phyloP scores from a whole-genome alignment of 1,284 basidiomycete genomes.

The Marasmius fiardii region DNA sequence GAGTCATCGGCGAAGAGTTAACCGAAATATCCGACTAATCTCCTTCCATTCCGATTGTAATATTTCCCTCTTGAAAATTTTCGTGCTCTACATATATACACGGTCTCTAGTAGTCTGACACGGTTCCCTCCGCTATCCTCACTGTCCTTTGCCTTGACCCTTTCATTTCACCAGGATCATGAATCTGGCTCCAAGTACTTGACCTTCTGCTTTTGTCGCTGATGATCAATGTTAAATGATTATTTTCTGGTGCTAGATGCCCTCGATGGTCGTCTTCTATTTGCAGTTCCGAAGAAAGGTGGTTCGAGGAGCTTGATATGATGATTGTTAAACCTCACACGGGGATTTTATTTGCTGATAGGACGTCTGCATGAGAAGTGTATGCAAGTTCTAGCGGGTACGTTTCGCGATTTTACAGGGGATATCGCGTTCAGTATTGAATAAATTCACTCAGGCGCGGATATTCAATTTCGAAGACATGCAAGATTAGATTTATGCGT shows the following conservation, averaged over 20 bases:
- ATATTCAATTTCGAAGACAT: constrained; percentile 92
- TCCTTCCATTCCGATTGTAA: too few species aligned
- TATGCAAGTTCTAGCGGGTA: constrained; percentile 79
- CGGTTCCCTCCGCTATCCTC: too few species aligned
- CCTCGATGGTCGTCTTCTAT: constrained; percentile 70
- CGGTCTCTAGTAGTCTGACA: too few species aligned
- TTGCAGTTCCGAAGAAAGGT: constrained; percentile 99
- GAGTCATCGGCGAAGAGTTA: too few species aligned
- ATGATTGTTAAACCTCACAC: background rate
- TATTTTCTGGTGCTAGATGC: constrained; percentile 27
- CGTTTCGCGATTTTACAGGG: constrained; percentile 18
- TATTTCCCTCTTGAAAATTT: too few species aligned
- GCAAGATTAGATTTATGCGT: constrained; percentile 91
- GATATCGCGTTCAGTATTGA: background rate
- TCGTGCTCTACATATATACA: too few species aligned
- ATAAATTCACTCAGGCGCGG: constrained; percentile 63
- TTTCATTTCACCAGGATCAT: too few species aligned
- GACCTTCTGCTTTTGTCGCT: too few species aligned
- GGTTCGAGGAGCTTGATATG: background rate
- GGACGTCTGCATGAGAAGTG: constrained; percentile 94
- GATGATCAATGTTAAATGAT: too few species aligned
- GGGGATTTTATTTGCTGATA: constrained; percentile 27
- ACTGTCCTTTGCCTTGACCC: too few species aligned
- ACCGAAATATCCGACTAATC: too few species aligned
- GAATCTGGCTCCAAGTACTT: too few species aligned